These are phyloP conservation scores for Torulaspora microellipsoides DNA, from an alignment of 805 yeast species.

Conservation along the genomic window DNA sequence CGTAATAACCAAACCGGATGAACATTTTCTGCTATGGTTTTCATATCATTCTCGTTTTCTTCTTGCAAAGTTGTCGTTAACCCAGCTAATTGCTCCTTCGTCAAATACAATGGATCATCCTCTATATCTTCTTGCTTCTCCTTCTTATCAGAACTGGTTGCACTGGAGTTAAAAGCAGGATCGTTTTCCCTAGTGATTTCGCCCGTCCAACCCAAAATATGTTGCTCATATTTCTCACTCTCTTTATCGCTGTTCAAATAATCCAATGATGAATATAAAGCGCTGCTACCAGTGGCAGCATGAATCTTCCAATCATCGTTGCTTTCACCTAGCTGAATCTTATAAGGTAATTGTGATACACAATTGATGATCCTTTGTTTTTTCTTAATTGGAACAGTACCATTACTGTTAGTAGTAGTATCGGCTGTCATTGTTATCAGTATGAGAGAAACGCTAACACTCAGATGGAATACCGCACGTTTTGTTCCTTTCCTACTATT, in stretches of 20 bases:
- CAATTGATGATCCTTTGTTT: constrained; percentile 35
- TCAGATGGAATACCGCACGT: no score
- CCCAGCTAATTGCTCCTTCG: constrained; percentile 48
- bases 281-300: constrained; percentile 76
- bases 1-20: constrained; percentile 89
- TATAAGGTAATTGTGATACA: constrained; percentile 36
- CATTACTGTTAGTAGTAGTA: no score
- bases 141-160: constrained; percentile 7
- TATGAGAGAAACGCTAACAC: no score
- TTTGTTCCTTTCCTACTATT: no score
- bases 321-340: constrained; percentile 30
- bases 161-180: constrained; percentile 7
- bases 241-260: constrained; percentile 44
- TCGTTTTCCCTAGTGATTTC: constrained; percentile 45
- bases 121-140: constrained; percentile 35
- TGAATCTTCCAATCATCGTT: constrained; percentile 49
- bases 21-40: constrained; percentile 40
- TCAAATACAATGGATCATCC: constrained; percentile 59
- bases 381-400: background rate
- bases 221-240: constrained; percentile 79
- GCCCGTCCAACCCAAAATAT: constrained; percentile 93
- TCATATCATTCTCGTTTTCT: constrained; percentile 42
- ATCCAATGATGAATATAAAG: constrained; percentile 70
- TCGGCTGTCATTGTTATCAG: no score
- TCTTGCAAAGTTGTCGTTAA: constrained; percentile 33